Conservation (phyloP, 441 rosid species). For the California macrophylla region DNA sequence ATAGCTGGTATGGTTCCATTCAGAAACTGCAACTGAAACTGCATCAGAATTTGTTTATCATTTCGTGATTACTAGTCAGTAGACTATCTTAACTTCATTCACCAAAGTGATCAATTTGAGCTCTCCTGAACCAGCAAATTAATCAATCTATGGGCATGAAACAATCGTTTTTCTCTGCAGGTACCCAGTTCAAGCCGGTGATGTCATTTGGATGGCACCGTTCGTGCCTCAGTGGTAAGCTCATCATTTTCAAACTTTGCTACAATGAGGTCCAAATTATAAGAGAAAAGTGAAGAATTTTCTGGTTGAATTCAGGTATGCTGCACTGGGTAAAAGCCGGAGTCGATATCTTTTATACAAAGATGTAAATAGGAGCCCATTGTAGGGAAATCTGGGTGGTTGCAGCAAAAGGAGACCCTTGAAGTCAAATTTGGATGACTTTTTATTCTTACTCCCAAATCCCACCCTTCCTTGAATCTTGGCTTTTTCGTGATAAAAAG, state of each 20-base stretch:
- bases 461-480: constrained; percentile 26
- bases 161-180: constrained; percentile 24
- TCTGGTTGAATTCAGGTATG: constrained; percentile 47
- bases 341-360: constrained; percentile 67
- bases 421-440: constrained; percentile 2
- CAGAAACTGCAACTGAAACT: constrained; percentile 7
- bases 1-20: constrained; percentile 53
- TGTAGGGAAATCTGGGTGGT: constrained; percentile 18
- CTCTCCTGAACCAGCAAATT: neutral
- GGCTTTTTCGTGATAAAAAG: constrained; percentile 31
- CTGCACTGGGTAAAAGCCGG: constrained; percentile 67
- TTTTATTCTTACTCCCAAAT: neutral
- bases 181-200: constrained; percentile 94
- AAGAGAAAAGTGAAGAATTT: neutral
- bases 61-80: neutral
- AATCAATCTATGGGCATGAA: neutral
- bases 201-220: constrained; percentile 95
- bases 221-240: constrained; percentile 81
- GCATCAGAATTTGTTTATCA: neutral
- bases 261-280: constrained; percentile 1
- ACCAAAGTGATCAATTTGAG: neutral
- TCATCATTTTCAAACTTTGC: neutral
- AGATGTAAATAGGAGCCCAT: constrained; percentile 74
- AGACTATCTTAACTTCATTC: neutral
- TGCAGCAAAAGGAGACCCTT: constrained; percentile 1